Evolutionary conservation across 495 filamentous ascomycete genomes (phyloP).

Genomic region (Talaromyces borbonicus): DNA sequence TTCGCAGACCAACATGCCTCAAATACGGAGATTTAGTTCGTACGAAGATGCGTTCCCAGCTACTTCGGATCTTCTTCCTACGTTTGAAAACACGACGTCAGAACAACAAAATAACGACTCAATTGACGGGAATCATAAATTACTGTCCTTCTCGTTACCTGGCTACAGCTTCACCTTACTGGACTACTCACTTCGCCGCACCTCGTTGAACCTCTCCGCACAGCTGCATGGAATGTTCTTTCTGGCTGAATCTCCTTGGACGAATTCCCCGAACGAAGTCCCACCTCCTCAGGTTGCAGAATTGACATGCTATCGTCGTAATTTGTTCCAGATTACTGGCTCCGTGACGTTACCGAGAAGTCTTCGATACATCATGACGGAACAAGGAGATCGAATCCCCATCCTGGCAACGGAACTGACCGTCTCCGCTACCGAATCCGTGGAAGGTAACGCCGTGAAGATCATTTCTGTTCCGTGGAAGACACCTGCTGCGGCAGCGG

Average conservation of each 20-base stretch:
- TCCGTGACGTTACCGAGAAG: conserved; percentile 66
- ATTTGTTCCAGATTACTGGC: conserved; percentile 82
- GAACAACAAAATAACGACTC: conserved; percentile 29
- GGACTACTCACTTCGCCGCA: conserved; percentile 54
- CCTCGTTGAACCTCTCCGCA: conserved; percentile 57
- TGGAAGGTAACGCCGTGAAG: conserved; percentile 79
- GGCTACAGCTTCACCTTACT: conserved; percentile 58
- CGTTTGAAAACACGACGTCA: conserved; percentile 41
- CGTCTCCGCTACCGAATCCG: conserved; percentile 81
- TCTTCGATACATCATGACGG: conserved; percentile 64
- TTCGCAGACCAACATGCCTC: conserved; percentile 22
- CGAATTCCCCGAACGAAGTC: conserved; percentile 12
- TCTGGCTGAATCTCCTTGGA: conserved; percentile 66
- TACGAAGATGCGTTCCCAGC: conserved; percentile 61
- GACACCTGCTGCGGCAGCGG: conserved; percentile 64
- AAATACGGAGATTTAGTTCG: conserved; percentile 32
- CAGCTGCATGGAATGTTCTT: conserved; percentile 96
- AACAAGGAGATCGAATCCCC: conserved; percentile 64
- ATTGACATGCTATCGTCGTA: conserved; percentile 84
- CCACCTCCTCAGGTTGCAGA: conserved; percentile 53
- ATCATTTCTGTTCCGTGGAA: conserved; percentile 94
- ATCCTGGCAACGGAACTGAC: conserved; percentile 66
- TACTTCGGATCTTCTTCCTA: conserved; percentile 22
- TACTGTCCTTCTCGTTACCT: conserved; percentile 68
- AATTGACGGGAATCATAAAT: conserved; percentile 65